These are phyloP conservation scores for Dactylella cylindrospora DNA, from an alignment of 2,329 filamentous ascomycete species.

Conservation along the genomic window DNA sequence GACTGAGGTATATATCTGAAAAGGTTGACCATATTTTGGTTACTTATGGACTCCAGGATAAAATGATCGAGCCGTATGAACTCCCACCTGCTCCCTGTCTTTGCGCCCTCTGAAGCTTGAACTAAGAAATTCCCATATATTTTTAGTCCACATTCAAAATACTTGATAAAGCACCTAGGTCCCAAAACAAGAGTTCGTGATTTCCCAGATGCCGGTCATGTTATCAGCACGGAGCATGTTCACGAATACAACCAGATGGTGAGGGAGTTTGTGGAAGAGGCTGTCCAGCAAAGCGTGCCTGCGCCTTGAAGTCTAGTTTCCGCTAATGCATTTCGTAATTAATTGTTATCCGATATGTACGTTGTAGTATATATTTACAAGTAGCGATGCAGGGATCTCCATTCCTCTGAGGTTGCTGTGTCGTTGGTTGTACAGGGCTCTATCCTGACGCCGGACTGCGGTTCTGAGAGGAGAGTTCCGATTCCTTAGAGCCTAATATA, in stretches of 20 bases:
- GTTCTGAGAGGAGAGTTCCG: background rate
- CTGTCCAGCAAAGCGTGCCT: no score
- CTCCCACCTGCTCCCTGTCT: background rate
- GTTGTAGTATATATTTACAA: conserved; percentile 16
- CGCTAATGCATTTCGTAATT: conserved; percentile 8
- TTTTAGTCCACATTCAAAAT: conserved; percentile 63
- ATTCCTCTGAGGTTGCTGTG: background rate
- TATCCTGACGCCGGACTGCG: background rate
- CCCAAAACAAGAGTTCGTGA: conserved; percentile 57
- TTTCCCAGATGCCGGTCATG: conserved; percentile 65
- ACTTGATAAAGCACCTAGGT: conserved; percentile 65
- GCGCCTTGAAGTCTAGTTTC: background rate
- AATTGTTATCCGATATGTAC: conserved; percentile 7
- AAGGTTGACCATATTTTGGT: conserved; percentile 72
- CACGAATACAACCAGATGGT: conserved; percentile 68
- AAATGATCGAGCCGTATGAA: conserved; percentile 65
- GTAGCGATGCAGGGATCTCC: conserved; percentile 2
- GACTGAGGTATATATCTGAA: conserved; percentile 68
- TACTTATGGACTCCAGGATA: conserved; percentile 72
- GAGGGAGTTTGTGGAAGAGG: conserved; percentile 61
- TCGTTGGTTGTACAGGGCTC: conserved; percentile 8
- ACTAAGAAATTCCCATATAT: background rate
- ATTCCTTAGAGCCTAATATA: background rate
- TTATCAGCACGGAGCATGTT: conserved; percentile 69
- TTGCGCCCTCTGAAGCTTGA: no score